Evolutionary conservation across 2,329 filamentous ascomycete genomes (phyloP), one percentile per base, ranked within the genome.

Genomic region (Coniochaeta sp.): DNA sequence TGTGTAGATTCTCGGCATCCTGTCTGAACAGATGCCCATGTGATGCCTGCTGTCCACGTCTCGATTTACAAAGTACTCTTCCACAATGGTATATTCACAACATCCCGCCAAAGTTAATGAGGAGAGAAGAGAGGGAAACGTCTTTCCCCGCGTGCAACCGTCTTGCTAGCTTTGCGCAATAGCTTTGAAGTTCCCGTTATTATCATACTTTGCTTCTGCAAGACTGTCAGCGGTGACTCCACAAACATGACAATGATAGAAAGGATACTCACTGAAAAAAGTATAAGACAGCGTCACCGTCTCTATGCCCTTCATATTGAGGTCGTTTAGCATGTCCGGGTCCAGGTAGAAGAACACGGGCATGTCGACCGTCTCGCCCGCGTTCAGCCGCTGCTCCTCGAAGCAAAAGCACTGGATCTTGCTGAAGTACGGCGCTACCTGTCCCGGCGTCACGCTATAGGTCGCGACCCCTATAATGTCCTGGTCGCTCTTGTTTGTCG

Each of bases 401-500:
- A 99, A 99, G 75, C 95, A 99, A 76, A 99, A 99, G 72, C 95
- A 99, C 76, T 99, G 95, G 54, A 99, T 99, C 83, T 99, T 99
- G 84, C 90, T 96, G 72, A 99, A 99, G 74, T 99, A 99, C 1
- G 91, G 93, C 50, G 95, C 93, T 52, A 96, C 93, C 76, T 99
- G 95, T 3, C 86, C 95, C 0, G 95, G 95, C 2, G 93, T 97
- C 33, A 99, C 96, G 70, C 91, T 96, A 76, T 99, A 99, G 8
- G 95, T 99, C 12, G 95, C 95, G 50, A 99, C 93, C 56, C 95
- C 95, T 69, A 99, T 98, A 68, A 99, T 98, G 77, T 99, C 96
- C 65, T 89, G 85, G 64, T 90, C 85, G 62, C 90, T 91, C 65
- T 86, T 88, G 78, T 99, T 99, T 60, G 92, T 97, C 14, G 95